Base-by-base conservation (phyloP, 805 yeast species). In the Teunomyces funiuensis region DNA sequence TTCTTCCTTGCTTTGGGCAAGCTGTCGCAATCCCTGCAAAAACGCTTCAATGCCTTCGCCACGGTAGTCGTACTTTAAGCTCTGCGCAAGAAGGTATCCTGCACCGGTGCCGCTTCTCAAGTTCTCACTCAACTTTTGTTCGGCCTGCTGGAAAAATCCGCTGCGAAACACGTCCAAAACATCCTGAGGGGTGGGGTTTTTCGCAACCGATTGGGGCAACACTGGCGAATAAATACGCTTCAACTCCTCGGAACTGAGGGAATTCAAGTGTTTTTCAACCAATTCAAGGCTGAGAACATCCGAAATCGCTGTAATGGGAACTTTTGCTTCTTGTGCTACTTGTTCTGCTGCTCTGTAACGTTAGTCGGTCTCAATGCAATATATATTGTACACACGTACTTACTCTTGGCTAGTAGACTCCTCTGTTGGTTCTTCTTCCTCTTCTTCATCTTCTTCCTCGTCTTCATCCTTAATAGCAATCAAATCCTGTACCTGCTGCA, bases 21-120 rank as follows among this genome's bases (percentile, higher is more conserved):
- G 29, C 38, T 58, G 53, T 40, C 77, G 60, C 8, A 73, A 55
- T 4, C 77, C 79, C 13, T 55, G 50, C 47, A 80, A 55, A 44
- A 77, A 79, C 10, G 73, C 73, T 27, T 66, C 74, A 26, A 79
- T 58, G 1, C 84, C 84, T 53, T 80, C 84, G 7, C 83, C 83
- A 7, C 56, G 39, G 47, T 80, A 80, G 5, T 63, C 70, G 49
- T 65, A 65, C n/a, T 72, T 74, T 30, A 79, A 63, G 28, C 76
- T 67, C 41, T 65, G 68, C 23, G 83, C 62, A 28, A 80, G 66
- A 30, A 79, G 48, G 44, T 60, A 65, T 5, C 82, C 79, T 9
- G 77, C 74, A 8, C 77, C 79, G 11, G 57, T 54, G 17, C 55
- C 50, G 17, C 50, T 42, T n/a, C 53, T 55, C 34, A 80, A 55